phyloP scores from a whole-genome alignment of 257 asterid species.

The Anisodus acutangulus region DNA sequence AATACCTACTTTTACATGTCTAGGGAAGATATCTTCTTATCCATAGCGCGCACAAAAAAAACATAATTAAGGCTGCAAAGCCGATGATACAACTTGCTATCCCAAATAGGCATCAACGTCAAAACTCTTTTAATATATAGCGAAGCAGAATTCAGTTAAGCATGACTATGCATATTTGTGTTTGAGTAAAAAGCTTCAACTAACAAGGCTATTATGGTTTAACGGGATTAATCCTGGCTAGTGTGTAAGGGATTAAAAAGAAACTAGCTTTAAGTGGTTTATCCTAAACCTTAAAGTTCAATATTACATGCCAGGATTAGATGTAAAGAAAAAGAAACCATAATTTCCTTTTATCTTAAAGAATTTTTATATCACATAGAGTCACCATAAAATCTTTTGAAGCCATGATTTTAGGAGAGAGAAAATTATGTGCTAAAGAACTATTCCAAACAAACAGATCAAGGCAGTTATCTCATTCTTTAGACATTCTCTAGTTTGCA shows the following conservation, averaged over 20 bases:
- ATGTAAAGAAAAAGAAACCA: too few species aligned
- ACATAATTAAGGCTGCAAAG: not conserved
- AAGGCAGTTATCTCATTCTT: not conserved
- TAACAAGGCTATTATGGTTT: not conserved
- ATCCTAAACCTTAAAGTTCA: not conserved
- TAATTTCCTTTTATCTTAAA: not conserved
- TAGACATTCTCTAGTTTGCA: conserved; percentile 8
- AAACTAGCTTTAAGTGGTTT: not conserved
- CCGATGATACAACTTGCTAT: not conserved
- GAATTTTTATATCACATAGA: not conserved
- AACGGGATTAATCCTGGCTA: not conserved
- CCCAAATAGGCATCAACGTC: not conserved
- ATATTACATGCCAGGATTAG: not conserved
- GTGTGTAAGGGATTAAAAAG: not conserved
- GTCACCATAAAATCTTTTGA: not conserved
- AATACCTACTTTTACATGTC: not conserved
- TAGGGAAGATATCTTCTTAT: not conserved
- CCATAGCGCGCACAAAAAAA: not conserved
- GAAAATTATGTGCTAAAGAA: not conserved
- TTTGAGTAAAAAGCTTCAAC: not conserved
- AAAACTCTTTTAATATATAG: not conserved
- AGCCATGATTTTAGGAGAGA: conserved; percentile 4
- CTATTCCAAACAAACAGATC: not conserved
- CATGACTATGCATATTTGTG: not conserved
- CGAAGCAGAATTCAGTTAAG: conserved; percentile 4